Base-by-base conservation (phyloP, 345 rosid genomes). In the Garcia nutans region DNA sequence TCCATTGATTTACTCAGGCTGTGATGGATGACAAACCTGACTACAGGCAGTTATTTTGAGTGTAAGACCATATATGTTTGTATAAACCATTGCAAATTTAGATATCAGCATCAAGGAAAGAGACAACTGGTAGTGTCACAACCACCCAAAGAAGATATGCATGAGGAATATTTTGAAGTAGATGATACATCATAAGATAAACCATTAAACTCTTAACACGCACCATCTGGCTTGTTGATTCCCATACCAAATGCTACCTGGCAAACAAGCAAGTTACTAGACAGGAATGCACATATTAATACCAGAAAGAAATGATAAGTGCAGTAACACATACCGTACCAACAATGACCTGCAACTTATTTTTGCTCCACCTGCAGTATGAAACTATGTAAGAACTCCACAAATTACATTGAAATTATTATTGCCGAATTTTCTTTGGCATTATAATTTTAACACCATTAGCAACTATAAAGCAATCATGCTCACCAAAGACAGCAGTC, bases 241-340 rank as follows among this genome's bases (percentile, higher is more conserved):
- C 99, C 99, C 99, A 95, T 95, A 23, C 99, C 99, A 88, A 95
- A 95, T 44, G 99, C 99, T 82, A 95, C 99, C 99, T 95, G 86
- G 33, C 71, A 80, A 41, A 47, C 22, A 77, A 80, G 68, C 41
- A 76, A 37, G 70, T 7, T 75, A 65, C 77, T 77, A 70, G 45
- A 65, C 73, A 69, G 19, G 20, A 75, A 77, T 67, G 71, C 23
- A 23, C 33, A 62, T 45, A 80, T n/a, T 59, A 8, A 71, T 37
- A 70, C 64, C 67, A 47, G 13, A 33, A 42, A 77, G 73, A 69
- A 72, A 65, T 76, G 37, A 76, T 8, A 69, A 33, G 16, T 55
- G 60, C 66, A 71, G 62, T 41, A 42, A 76, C 19, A 82, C 98
- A 55, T 93, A 95, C 99, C 72, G 98, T 95, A 68, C 98, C 99